Evolutionary conservation across 116 monocot species (phyloP).

Genomic region (Phalaenopsis hybrid): DNA sequence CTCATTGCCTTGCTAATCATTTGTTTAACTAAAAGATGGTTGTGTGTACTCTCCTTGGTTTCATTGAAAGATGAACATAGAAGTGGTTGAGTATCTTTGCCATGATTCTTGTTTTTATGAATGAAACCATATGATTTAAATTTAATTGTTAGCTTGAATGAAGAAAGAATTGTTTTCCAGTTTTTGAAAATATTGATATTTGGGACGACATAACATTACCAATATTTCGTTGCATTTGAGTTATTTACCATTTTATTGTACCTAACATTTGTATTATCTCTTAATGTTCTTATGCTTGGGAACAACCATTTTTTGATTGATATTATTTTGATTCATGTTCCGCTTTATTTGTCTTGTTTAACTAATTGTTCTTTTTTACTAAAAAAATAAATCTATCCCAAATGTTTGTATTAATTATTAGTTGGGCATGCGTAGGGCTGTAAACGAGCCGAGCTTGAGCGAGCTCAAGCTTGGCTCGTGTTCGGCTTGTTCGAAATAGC

Average conservation of each 20-base stretch:
- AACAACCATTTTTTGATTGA: no score
- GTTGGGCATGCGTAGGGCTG: neutral
- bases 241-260: no score
- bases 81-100: neutral
- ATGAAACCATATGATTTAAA: neutral
- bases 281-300: no score
- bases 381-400: neutral
- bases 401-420: neutral
- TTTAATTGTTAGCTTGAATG: neutral
- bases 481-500: no score
- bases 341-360: neutral
- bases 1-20: neutral
- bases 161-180: neutral
- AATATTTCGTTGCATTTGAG: no score
- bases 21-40: neutral
- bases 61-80: neutral
- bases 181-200: no score
- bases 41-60: neutral
- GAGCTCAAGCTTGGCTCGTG: no score
- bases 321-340: neutral
- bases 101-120: neutral
- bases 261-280: no score
- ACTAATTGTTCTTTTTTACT: neutral
- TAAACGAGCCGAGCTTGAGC: no score
- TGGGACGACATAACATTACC: no score